phyloP scores from a whole-genome alignment of 805 yeast genomes.

The Wickerhamiella kurtzmanii region DNA sequence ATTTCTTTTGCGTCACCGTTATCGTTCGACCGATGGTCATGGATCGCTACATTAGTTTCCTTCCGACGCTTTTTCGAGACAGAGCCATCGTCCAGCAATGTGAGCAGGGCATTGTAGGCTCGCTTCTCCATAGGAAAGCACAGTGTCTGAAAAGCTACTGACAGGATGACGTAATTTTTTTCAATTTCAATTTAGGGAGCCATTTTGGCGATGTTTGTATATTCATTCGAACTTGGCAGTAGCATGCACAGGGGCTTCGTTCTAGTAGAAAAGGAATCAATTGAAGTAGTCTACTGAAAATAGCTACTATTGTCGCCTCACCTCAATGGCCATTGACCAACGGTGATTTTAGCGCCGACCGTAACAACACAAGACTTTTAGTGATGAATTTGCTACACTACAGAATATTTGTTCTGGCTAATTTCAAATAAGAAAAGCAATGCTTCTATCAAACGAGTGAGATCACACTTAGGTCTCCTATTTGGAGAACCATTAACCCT shows the following conservation, averaged over 20 bases:
- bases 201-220: background rate
- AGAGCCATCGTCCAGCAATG: slow-evolving; percentile 34
- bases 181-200: background rate
- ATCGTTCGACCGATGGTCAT: slow-evolving; percentile 18
- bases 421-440: no score
- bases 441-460: no score
- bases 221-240: no score
- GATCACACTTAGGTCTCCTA: background rate
- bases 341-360: no score
- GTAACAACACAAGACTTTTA: no score
- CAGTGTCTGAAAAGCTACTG: background rate
- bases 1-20: slow-evolving; percentile 12
- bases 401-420: no score
- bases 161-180: background rate
- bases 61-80: slow-evolving; percentile 25
- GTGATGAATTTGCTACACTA: no score
- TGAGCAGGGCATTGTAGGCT: slow-evolving; percentile 56
- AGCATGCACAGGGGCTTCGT: no score
- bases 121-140: slow-evolving; percentile 4
- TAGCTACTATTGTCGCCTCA: no score
- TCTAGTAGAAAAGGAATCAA: no score
- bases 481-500: background rate
- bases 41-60: slow-evolving; percentile 9
- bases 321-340: no score
- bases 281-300: no score